Conservation (phyloP, 2,329 filamentous ascomycete genomes). For the Paracoccidioides lutzii region DNA sequence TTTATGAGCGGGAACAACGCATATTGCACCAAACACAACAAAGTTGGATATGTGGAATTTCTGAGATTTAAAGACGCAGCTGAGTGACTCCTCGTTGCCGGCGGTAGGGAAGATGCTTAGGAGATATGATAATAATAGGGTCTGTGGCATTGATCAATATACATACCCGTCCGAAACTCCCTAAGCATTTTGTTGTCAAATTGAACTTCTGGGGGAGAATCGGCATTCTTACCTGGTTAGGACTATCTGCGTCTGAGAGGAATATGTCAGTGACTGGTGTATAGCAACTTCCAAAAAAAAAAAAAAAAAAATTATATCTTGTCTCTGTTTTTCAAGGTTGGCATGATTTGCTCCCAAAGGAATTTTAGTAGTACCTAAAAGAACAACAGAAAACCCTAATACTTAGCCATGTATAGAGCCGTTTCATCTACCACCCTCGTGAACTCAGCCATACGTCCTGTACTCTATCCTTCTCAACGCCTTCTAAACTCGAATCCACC, state of each 20-base stretch:
- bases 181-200: background rate
- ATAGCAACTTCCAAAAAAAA: too few relatives aligned
- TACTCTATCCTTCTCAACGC: constrained; percentile 11
- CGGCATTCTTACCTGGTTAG: background rate
- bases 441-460: constrained; percentile 13
- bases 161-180: background rate
- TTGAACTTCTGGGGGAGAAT: background rate
- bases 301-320: too few relatives aligned
- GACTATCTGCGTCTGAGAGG: background rate
- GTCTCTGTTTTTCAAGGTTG: too few relatives aligned
- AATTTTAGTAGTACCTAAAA: background rate
- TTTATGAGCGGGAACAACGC: background rate
- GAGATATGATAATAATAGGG: background rate
- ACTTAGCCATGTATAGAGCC: background rate
- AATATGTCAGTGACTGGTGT: background rate
- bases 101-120: background rate
- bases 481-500: constrained; percentile 44
- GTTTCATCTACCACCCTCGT: constrained; percentile 10
- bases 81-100: background rate
- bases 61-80: background rate
- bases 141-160: background rate
- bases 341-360: too few relatives aligned
- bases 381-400: background rate
- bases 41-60: background rate
- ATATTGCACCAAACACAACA: background rate